Evolutionary conservation across 1,284 basidiomycete genomes (phyloP), one percentile per base, ranked within the genome.

Genomic region (Puccinia triticina): DNA sequence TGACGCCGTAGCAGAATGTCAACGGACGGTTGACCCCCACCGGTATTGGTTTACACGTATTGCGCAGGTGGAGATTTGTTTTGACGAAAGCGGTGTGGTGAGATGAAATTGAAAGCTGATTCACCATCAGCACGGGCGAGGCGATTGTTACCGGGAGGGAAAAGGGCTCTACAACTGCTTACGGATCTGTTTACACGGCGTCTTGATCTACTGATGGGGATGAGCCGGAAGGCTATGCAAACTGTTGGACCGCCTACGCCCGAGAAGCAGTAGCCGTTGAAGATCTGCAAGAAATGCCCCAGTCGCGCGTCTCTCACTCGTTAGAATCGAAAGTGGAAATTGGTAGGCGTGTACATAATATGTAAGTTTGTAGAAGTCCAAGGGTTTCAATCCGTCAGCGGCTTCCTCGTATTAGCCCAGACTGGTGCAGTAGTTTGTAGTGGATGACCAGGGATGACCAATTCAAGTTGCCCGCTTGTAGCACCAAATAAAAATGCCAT

Each of bases 211-310:
- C 69, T 23, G 46, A 50, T 72, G 69, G 26, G 34, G 48, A 34
- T 72, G 29, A 72, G 18, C 34, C 67, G 67, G 26, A 43, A 26
- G 46, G n/a, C n/a, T n/a, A n/a, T 71, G 43, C 40, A 72, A 72
- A 29, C 37, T n/a, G 64, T n/a, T 40, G 21, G 29, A 18, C 64
- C 64, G n/a, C 43, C 40, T 69, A 48, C 66, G 14, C n/a, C 34
- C 40, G 32, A 61, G 61, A 64, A 32, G 34, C 64, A 67, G 40
- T 11, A 67, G 64, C 64, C 7, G 64, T 50, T 72, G 48, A 2
- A 72, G n/a, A 72, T 72, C 69, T 48, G 69, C 37, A 72, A 72
- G 46, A 72, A 43, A 72, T 14, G 26, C 43, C 48, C 12, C 59
- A 43, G 66, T 69, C 66, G 66, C 4, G 37, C 18, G 37, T 69